Evolutionary conservation across 192 early-diverging fungal genomes (phyloP).

Genomic region (Mortierella hygrophila): DNA sequence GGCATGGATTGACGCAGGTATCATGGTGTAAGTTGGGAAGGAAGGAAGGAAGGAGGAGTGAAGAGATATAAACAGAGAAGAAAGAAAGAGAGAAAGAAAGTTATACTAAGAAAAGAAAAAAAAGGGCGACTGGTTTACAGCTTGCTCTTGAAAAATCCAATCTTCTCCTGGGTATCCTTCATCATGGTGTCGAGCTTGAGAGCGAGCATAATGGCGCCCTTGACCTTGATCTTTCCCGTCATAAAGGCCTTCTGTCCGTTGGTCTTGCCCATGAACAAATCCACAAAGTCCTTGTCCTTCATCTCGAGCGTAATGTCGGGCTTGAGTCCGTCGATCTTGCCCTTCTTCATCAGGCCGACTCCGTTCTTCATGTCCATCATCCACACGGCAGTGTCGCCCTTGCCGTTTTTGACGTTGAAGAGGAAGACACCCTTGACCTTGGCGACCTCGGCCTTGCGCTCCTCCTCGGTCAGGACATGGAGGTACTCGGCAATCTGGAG

Average conservation of each 20-base stretch:
- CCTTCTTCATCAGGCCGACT: slow-evolving; percentile 71
- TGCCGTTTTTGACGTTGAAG: slow-evolving; percentile 84
- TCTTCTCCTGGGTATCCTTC: slow-evolving; percentile 67
- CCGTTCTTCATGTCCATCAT: slow-evolving; percentile 90
- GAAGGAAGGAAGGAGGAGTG: not conserved
- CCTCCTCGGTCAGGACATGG: slow-evolving; percentile 38
- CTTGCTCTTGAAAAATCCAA: slow-evolving; percentile 56
- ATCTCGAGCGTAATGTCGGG: slow-evolving; percentile 83
- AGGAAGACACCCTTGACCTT: slow-evolving; percentile 86
- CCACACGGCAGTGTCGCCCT: slow-evolving; percentile 82
- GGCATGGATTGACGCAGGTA: no score
- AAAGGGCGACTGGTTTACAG: slow-evolving; percentile 60
- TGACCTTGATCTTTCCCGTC: slow-evolving; percentile 91
- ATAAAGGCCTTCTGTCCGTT: slow-evolving; percentile 95
- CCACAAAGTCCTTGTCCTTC: slow-evolving; percentile 89
- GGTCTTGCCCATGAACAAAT: slow-evolving; percentile 84
- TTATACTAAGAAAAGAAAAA: no score
- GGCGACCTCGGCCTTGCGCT: slow-evolving; percentile 54
- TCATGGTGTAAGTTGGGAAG: no score
- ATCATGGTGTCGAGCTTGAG: slow-evolving; percentile 79
- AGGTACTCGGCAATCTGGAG: slow-evolving; percentile 49
- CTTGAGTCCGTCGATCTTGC: slow-evolving; percentile 70
- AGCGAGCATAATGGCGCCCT: slow-evolving; percentile 83
- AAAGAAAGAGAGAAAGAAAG: not conserved
- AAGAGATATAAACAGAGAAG: not conserved